Percentiles rank a stretch among this genome's conserved stretches.
These are phyloP conservation scores for Aspergillus bertholletiae DNA, from an alignment of 495 filamentous ascomycete genomes.

Conservation along the genomic window DNA sequence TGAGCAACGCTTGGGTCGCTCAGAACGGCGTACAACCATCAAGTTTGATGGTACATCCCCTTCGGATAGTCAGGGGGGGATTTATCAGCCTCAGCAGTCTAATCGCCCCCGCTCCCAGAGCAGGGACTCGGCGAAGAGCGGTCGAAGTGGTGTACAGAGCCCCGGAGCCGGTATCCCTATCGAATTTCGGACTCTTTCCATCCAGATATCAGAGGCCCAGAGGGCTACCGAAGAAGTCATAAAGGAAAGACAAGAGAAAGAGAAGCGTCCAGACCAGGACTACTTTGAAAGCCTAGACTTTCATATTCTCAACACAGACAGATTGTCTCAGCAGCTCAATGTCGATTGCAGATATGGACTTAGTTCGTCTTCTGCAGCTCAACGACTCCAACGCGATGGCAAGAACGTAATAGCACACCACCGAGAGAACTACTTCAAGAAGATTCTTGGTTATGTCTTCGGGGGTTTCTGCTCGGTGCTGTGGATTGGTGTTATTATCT, in stretches of 20 bases:
- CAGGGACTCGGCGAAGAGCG: slow-evolving; percentile 23
- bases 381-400: slow-evolving; percentile 52
- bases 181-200: slow-evolving; percentile 44
- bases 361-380: slow-evolving; percentile 27
- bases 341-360: slow-evolving; percentile 27
- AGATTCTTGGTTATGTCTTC: slow-evolving; percentile 66
- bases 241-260: slow-evolving; percentile 13
- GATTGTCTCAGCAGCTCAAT: slow-evolving; percentile 32
- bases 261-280: slow-evolving; percentile 30
- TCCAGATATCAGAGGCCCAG: slow-evolving; percentile 43
- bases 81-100: slow-evolving; percentile 18
- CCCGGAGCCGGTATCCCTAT: slow-evolving; percentile 30
- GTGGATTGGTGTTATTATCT: slow-evolving; percentile 61
- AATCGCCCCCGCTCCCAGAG: slow-evolving; percentile 20
- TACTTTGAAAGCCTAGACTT: slow-evolving; percentile 42
- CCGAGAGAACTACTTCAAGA: slow-evolving; percentile 50
- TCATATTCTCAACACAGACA: slow-evolving; percentile 28
- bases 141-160: slow-evolving; percentile 8
- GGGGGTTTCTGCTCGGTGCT: slow-evolving; percentile 72
- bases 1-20: slow-evolving; percentile 12
- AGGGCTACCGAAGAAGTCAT: slow-evolving; percentile 21
- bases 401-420: slow-evolving; percentile 59
- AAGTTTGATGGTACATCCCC: slow-evolving; percentile 19
- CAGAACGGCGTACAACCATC: slow-evolving; percentile 15
- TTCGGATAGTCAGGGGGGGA: neutral